Conservation (phyloP, 2,329 filamentous ascomycete genomes). For the Sporothrix euskadiensis region DNA sequence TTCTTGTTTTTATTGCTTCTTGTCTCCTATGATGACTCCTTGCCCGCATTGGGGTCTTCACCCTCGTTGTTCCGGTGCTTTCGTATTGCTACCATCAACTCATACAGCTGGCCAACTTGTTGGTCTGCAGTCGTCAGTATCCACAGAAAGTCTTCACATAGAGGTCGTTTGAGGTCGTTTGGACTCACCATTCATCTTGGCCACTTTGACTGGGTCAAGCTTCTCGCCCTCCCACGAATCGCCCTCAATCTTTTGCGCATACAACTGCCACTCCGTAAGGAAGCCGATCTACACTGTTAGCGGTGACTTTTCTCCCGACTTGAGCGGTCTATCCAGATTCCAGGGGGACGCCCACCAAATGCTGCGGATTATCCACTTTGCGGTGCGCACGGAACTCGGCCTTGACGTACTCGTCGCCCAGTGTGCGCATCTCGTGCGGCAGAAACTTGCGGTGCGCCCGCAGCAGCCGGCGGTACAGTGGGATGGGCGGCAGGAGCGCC, state of each 20-base stretch:
- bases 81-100: slow-evolving; percentile 82
- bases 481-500: slow-evolving; percentile 82
- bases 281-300: slow-evolving; percentile 73
- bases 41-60: slow-evolving; percentile 7
- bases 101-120: slow-evolving; percentile 89
- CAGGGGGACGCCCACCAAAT: slow-evolving; percentile 64
- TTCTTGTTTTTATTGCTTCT: background rate
- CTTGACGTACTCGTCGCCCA: slow-evolving; percentile 93
- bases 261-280: slow-evolving; percentile 93
- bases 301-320: no score
- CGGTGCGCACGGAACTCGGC: slow-evolving; percentile 85
- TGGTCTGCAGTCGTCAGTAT: slow-evolving; percentile 62
- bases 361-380: slow-evolving; percentile 83
- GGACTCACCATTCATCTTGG: slow-evolving; percentile 86
- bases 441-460: slow-evolving; percentile 82
- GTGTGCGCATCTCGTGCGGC: slow-evolving; percentile 69
- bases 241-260: slow-evolving; percentile 88
- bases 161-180: background rate
- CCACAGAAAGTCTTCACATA: background rate
- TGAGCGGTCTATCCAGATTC: no score
- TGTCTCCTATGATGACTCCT: background rate
- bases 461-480: slow-evolving; percentile 83
- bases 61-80: slow-evolving; percentile 39
- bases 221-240: slow-evolving; percentile 81
- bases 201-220: slow-evolving; percentile 78